A percentile compares a stretch with the other conserved stretches of the same genome.
phyloP scores from a whole-genome alignment of 345 rosid species.

The Pseudoturritis turrita region DNA sequence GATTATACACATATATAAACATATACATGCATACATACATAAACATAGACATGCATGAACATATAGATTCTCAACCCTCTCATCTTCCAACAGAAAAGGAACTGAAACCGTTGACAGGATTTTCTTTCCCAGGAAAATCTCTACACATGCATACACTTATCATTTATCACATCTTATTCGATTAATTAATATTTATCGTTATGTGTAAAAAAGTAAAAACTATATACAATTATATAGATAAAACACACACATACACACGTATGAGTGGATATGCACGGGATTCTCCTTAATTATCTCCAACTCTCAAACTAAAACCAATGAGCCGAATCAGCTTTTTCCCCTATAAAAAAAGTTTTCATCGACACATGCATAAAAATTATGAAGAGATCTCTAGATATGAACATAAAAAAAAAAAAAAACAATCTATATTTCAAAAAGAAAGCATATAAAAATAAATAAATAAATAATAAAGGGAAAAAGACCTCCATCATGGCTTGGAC shows the following conservation, averaged over 20 bases:
- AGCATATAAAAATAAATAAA: not conserved
- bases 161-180: slow-evolving; percentile 3
- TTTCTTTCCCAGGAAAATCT: slow-evolving; percentile 1
- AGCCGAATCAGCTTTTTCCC: not conserved
- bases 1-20: not conserved
- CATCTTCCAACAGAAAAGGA: slow-evolving; percentile 3
- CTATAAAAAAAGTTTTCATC: not conserved
- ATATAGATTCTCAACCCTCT: not conserved
- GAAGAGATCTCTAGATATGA: not conserved
- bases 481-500: slow-evolving; percentile 96
- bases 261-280: slow-evolving; percentile 2
- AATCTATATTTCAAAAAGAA: not conserved
- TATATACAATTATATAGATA: not conserved
- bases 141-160: slow-evolving; percentile 14
- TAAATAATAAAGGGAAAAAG: not conserved
- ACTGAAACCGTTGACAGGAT: not conserved
- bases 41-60: not conserved
- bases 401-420: not conserved
- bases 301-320: not conserved
- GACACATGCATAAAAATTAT: slow-evolving; percentile 4
- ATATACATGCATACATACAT: not conserved
- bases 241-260: not conserved
- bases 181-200: not conserved
- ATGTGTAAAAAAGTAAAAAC: not conserved
- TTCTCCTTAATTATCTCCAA: slow-evolving; percentile 17